Conservation (phyloP, 2,329 filamentous ascomycete genomes). For the Neonectria sp. region DNA sequence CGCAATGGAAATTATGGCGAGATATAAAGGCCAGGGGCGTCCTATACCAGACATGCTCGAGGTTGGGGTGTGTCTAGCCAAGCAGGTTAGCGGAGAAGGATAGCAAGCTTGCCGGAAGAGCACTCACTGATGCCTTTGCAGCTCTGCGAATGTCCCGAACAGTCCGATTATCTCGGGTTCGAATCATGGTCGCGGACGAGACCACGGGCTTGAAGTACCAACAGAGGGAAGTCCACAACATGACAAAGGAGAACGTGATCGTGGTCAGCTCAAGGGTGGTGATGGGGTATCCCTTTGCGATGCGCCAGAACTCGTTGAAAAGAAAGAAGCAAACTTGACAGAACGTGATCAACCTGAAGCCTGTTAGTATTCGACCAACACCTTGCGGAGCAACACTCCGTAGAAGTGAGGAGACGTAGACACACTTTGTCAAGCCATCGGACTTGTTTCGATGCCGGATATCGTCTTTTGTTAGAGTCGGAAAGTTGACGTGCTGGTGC, state of each 20-base stretch:
- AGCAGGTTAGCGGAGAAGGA: background rate
- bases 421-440: conserved; percentile 26
- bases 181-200: background rate
- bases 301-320: conserved; percentile 2
- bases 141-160: background rate
- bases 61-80: background rate
- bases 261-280: background rate
- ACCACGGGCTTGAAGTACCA: background rate
- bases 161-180: background rate
- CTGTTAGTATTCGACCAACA: background rate
- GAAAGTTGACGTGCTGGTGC: conserved; percentile 1
- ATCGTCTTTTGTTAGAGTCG: background rate
- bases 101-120: background rate
- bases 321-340: background rate
- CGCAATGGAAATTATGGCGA: background rate
- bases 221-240: background rate
- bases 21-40: background rate
- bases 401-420: background rate
- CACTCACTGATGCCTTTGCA: background rate
- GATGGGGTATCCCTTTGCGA: background rate
- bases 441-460: conserved; percentile 26
- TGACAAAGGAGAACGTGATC: background rate
- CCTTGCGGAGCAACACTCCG: background rate
- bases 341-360: background rate
- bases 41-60: background rate